Percentiles rank a stretch among this genome's conserved stretches.
These are phyloP conservation scores for Leersia perrieri DNA, from an alignment of 176 grass and related monocot genomes.

Conservation along the genomic window DNA sequence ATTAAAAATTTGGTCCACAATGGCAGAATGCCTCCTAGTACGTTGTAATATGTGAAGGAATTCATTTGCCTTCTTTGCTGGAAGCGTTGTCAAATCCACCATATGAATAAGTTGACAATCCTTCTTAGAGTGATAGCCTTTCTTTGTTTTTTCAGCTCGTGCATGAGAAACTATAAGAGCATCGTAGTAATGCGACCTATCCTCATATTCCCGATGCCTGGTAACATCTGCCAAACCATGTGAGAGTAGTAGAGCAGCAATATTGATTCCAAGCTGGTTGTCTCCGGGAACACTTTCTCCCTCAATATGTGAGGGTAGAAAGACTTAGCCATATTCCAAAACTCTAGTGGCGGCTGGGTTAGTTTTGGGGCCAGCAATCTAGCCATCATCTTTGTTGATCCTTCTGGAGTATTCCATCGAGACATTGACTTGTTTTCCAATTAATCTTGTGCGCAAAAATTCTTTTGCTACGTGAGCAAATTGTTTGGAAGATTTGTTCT, in stretches of 20 bases:
- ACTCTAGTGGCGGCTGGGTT: conserved; percentile 55
- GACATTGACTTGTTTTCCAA: conserved; percentile 86
- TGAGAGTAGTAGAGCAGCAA: conserved; percentile 80
- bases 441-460: conserved; percentile 80
- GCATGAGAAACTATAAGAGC: conserved; percentile 77
- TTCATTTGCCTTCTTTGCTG: conserved; percentile 86
- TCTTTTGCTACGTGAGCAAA: conserved; percentile 88
- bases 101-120: conserved; percentile 76
- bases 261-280: conserved; percentile 54
- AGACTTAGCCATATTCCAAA: conserved; percentile 89
- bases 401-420: conserved; percentile 95
- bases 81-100: conserved; percentile 73
- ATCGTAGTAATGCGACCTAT: conserved; percentile 91
- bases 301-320: conserved; percentile 56
- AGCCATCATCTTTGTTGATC: conserved; percentile 55
- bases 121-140: conserved; percentile 77
- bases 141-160: conserved; percentile 80
- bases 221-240: conserved; percentile 67
- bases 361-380: conserved; percentile 33
- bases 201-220: conserved; percentile 90
- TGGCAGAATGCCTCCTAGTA: conserved; percentile 70
- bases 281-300: conserved; percentile 48
- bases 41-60: conserved; percentile 86
- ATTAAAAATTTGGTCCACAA: conserved; percentile 92
- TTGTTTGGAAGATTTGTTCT: conserved; percentile 45